A percentile compares a stretch with the other conserved stretches of the same genome.
Evolutionary conservation across 768 basidiomycete genomes (phyloP).

Genomic region (Russula olivacea): DNA sequence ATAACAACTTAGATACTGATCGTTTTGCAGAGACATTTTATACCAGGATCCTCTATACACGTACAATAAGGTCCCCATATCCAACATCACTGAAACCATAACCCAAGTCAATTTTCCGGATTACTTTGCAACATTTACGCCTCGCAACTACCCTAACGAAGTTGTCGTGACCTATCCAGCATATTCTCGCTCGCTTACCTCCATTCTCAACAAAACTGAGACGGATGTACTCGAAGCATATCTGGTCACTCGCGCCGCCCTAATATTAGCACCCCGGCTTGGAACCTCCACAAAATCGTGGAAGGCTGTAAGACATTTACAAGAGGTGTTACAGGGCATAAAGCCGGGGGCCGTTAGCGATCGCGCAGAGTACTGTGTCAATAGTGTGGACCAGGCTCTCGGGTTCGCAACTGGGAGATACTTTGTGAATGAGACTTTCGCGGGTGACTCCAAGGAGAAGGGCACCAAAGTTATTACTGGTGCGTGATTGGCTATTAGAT

Average conservation of each 20-base stretch:
- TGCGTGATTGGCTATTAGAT: slow-evolving; percentile 29
- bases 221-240: slow-evolving; percentile 80
- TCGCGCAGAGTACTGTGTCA: slow-evolving; percentile 78
- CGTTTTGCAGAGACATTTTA: slow-evolving; percentile 49
- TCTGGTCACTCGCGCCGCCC: slow-evolving; percentile 70
- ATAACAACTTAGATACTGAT: slow-evolving; percentile 5
- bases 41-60: slow-evolving; percentile 77
- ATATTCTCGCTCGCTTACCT: slow-evolving; percentile 61
- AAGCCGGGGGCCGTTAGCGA: slow-evolving; percentile 83
- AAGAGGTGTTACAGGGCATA: slow-evolving; percentile 73
- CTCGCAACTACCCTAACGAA: slow-evolving; percentile 64
- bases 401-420: slow-evolving; percentile 90
- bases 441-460: slow-evolving; percentile 69
- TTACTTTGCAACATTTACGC: slow-evolving; percentile 84
- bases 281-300: slow-evolving; percentile 73
- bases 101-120: slow-evolving; percentile 74
- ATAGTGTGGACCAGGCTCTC: slow-evolving; percentile 59
- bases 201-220: slow-evolving; percentile 61
- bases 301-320: slow-evolving; percentile 62
- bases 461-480: slow-evolving; percentile 80
- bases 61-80: slow-evolving; percentile 77
- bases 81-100: slow-evolving; percentile 61
- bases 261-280: slow-evolving; percentile 62
- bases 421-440: slow-evolving; percentile 82
- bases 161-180: slow-evolving; percentile 81